A percentile compares a stretch with the other conserved stretches of the same genome.
These are phyloP conservation scores for Phialophora tarda DNA, from an alignment of 2,329 filamentous ascomycete genomes.

Conservation along the genomic window DNA sequence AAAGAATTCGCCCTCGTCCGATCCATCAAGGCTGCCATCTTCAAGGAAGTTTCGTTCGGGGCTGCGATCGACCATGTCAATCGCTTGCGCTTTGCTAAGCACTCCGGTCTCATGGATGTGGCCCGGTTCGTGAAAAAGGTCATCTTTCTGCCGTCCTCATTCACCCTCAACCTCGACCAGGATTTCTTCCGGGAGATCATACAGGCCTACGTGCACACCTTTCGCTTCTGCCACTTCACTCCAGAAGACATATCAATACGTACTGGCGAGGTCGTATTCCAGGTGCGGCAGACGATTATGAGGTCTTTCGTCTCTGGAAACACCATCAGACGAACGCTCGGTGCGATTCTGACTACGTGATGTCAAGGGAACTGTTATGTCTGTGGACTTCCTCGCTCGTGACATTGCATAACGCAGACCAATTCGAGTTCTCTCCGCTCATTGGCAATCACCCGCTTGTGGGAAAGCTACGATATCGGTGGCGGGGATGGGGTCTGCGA, in stretches of 20 bases:
- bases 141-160: background rate
- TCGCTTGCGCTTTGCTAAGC: background rate
- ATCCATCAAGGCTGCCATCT: constrained; percentile 5
- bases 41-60: constrained; percentile 1
- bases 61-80: background rate
- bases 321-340: background rate
- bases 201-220: background rate
- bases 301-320: background rate
- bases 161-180: background rate
- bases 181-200: background rate
- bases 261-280: constrained; percentile 6
- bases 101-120: background rate
- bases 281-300: background rate
- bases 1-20: background rate
- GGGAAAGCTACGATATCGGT: constrained; percentile 1
- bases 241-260: background rate
- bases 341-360: background rate
- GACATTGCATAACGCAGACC: background rate
- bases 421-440: background rate
- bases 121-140: constrained; percentile 7
- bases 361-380: background rate
- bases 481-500: background rate
- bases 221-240: background rate
- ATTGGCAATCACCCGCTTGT: constrained; percentile 7
- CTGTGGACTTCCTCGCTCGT: constrained; percentile 1